Base-by-base conservation (phyloP, 345 rosid genomes). In the Sonneratia alba region DNA sequence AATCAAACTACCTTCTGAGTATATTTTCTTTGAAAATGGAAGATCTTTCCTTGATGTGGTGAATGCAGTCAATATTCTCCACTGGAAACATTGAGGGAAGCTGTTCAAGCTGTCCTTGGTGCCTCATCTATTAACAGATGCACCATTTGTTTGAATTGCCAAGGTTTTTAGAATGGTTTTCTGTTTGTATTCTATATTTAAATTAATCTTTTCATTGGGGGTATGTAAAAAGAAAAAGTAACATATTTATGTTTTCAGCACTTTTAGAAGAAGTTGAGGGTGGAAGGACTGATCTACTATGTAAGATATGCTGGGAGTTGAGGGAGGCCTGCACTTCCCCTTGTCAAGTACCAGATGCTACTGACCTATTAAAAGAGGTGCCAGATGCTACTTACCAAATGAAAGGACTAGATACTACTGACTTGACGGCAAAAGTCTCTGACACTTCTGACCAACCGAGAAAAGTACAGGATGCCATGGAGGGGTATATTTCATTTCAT, bases 1-100 rank as follows among this genome's bases (percentile, higher is more conserved):
- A 67, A 94, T 90, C 77, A 91, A 90, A 74, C 90, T 88, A 27
- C 96, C 97, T 8, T 86, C 97, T 32, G 99, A 92, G 71, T 81
- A 88, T 79, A 92, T 86, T 68, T 78, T 45, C 76, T 78, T 94
- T 76, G 93, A 89, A 75, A 90, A 87, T 79, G 96, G 97, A 68
- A 83, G 71, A 49, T 77, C 91, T 62, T 90, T 94, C 62, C 96
- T 96, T 55, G 92, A 92, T 67, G 84, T 92, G 61, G 88, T 92
- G 88, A 87, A 87, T 77, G 87, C 84, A 4, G 85, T 86, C 79
- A 94, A 83, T 80, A 85, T 66, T 79, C 89, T 70, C 79, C 96
- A 57, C 75, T 89, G 78, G 85, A 81, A 69, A 80, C 74, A 11
- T 51, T 94, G 71, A 91, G 89, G 74, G 88, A 87, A 74, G 79